A percentile compares a stretch with the other conserved stretches of the same genome.
phyloP scores from a whole-genome alignment of 495 filamentous ascomycete species.

The Acidiella bohemica region DNA sequence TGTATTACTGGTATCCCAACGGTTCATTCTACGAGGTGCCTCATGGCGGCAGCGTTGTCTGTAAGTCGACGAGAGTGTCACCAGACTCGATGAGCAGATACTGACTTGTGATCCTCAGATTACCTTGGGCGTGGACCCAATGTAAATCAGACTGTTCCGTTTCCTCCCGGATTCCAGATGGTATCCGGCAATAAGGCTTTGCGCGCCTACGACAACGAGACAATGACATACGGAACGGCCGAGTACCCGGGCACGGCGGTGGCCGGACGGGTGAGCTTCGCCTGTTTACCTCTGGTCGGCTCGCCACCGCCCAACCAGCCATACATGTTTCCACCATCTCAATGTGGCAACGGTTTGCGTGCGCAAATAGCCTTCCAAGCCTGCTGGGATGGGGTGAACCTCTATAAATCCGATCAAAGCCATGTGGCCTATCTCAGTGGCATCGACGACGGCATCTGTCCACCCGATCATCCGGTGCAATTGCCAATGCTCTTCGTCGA shows the following conservation, averaged over 20 bases:
- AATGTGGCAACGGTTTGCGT: slow-evolving; percentile 20
- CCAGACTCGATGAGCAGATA: no score
- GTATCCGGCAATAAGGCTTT: slow-evolving; percentile 30
- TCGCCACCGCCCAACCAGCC: slow-evolving; percentile 8
- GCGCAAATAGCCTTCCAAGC: slow-evolving; percentile 23
- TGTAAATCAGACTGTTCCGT: slow-evolving; percentile 25
- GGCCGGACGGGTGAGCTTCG: slow-evolving; percentile 32
- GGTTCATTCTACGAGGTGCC: slow-evolving; percentile 32
- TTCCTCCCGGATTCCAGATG: slow-evolving; percentile 35
- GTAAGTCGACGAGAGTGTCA: no score
- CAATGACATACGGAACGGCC: slow-evolving; percentile 21
- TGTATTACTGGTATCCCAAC: slow-evolving; percentile 48
- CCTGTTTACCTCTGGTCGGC: slow-evolving; percentile 10
- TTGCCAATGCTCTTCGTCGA: slow-evolving; percentile 19
- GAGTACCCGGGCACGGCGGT: slow-evolving; percentile 21
- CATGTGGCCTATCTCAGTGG: slow-evolving; percentile 22
- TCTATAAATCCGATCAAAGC: slow-evolving; percentile 20
- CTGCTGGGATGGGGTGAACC: slow-evolving; percentile 21
- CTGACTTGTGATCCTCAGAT: no score
- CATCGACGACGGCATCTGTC: slow-evolving; percentile 25
- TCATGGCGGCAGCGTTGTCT: slow-evolving; percentile 30
- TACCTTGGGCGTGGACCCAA: slow-evolving; percentile 34
- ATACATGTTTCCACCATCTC: slow-evolving; percentile 17
- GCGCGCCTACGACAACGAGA: slow-evolving; percentile 26
- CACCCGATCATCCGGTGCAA: slow-evolving; percentile 13